Evolutionary conservation across 1,139 yeast species (phyloP), one percentile per base, ranked within the genome.

Genomic region (Pichia kudriavzevii): DNA sequence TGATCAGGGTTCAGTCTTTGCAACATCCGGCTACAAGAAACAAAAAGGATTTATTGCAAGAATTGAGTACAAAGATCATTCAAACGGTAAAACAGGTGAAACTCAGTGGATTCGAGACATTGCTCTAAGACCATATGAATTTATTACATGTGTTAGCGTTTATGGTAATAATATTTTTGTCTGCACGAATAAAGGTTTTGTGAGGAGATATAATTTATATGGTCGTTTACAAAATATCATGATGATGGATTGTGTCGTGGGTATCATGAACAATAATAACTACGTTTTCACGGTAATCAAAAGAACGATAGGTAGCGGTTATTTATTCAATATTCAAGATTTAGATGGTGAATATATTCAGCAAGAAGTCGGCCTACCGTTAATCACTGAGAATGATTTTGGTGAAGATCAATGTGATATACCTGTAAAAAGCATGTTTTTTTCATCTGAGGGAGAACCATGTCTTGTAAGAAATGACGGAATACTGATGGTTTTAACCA

Each of bases 391-490:
- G 18, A 36, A 30, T 49, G 45, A 14, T 28, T 17, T 71, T 64
- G 37, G 31, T 17, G 31, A 26, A 15, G 26, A 32, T 11, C 10
- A 12, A 7, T 29, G 8, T 15, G 28, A 26, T 5, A 12, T 39
- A 6, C 61, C 72, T 26, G 59, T 74, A 26, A 77, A 82, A 43
- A 79, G 87, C 5, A 63, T 88, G 26, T 88, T 88, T 53, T 83
- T 88, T 56, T 85, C 84, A 41, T 75, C 74, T 31, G 88, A 81
- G 44, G 82, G 82, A 30, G 95, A 88, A 58, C 98, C 98, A 2
- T 83, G 93, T 45, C 58, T 88, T 14, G 83, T 79, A 37, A 87
- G 88, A 10, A 75, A 79, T 10, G 87, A 80, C 46, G 87, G 87
- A 41, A 70, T 79, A 4, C 63, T 91, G 30, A 58, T 82, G 25